Evolutionary conservation across 2,329 filamentous ascomycete genomes (phyloP), one percentile per base, ranked within the genome.

Genomic region (Colletotrichum musae): DNA sequence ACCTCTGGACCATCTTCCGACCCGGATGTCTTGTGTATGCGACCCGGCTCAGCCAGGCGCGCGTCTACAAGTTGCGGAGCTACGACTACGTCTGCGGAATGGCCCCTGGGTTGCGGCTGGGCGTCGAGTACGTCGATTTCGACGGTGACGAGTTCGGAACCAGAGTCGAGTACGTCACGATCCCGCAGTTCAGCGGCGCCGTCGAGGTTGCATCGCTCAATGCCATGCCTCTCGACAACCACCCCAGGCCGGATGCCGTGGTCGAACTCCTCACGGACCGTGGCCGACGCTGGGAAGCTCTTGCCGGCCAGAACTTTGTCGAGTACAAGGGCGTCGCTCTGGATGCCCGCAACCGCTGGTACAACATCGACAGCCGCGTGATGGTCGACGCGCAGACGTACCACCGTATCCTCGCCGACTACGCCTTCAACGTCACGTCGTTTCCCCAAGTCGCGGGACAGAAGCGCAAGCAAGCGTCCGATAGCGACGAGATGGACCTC

Each of bases 371-470:
- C 71, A 93, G 94, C 24, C 91, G 95, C 26, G 87, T 97, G 72
- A 97, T 97, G 94, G 86, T 97, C 32, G 95, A 97, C 75, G 89
- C 94, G 0, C 90, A 89, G 4, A 93, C 93, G 52, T 94, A 97
- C 81, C 89, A 93, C 13, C 89, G 93, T 41, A 93, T 95, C 78
- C 93, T 95, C 73, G 93, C 94, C 1, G 97, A 97, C 77, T 97
- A 97, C 73, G 88, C 88, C 0, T 89, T 95, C 74, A 39, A 16
- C 5, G 62, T 78, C 12, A 39, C 24, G 2, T 63, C 71, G 7
- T 71, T 76, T 9, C 72, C 64, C 1, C 70, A 73, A 21, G 60
- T 66, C 12, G 52, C 67, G 13, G 60, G 65, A 2, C 62, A 63
- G 6, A 73, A 71, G 51, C 67, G 71, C 6, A 74, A 73, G 18